Percentiles rank a stretch among this genome's conserved stretches.
Evolutionary conservation across 2,329 filamentous ascomycete genomes (phyloP).

Genomic region (Sporothrix mexicana): DNA sequence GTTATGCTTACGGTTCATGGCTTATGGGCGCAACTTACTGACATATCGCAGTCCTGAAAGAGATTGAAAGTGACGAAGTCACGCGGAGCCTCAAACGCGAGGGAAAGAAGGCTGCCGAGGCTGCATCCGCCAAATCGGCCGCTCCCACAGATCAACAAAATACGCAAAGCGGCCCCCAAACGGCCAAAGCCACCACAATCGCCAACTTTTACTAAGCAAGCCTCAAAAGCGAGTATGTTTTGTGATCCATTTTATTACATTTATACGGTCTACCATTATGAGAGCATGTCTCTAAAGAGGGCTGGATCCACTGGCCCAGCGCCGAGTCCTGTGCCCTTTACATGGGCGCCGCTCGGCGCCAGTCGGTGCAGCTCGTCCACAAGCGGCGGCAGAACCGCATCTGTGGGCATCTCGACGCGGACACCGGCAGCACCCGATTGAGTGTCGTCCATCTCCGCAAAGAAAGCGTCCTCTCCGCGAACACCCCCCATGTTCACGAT

Average conservation of each 20-base stretch:
- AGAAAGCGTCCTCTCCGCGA: constrained; percentile 77
- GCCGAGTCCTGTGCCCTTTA: neutral
- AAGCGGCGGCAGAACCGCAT: constrained; percentile 62
- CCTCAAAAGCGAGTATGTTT: constrained; percentile 32
- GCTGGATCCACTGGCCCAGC: constrained; percentile 43
- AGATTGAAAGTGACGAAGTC: constrained; percentile 69
- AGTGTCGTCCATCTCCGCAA: constrained; percentile 58
- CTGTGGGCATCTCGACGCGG: constrained; percentile 63
- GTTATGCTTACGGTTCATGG: neutral
- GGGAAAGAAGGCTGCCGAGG: constrained; percentile 47
- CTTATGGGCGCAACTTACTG: neutral
- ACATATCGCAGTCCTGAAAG: constrained; percentile 60
- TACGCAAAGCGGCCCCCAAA: neutral
- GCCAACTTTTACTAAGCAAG: constrained; percentile 38
- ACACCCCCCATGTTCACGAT: constrained; percentile 88
- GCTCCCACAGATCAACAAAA: neutral
- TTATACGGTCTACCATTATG: constrained; percentile 47
- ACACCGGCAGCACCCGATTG: constrained; percentile 60
- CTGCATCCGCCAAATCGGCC: constrained; percentile 30
- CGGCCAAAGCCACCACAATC: constrained; percentile 32
- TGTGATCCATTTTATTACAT: constrained; percentile 30
- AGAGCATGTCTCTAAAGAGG: constrained; percentile 66
- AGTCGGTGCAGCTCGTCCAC: constrained; percentile 56
- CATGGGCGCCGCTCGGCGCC: constrained; percentile 31
- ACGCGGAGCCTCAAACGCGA: constrained; percentile 55